Base-by-base conservation (phyloP, 257 asterid genomes). In the Euphrasia confusa region DNA sequence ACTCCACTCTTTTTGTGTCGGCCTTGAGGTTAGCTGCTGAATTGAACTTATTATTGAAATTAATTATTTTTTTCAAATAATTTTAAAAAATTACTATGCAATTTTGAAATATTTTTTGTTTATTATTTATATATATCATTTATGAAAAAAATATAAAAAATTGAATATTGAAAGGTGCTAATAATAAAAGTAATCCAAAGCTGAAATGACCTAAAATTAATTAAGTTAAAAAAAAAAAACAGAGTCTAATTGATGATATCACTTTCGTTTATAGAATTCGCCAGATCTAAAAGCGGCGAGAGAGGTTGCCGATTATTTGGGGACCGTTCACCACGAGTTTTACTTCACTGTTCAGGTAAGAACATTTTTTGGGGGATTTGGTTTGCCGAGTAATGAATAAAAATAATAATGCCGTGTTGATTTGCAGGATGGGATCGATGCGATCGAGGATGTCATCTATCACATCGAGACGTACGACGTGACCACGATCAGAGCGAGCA, bases 1-100 rank as follows among this genome's bases (percentile, higher is more conserved):
- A 54, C 96, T 93, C 68, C 99, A 87, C 77, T 87, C 99, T 54
- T 93, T 93, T 83, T 93, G 99, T 61, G 94, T 93, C 58, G 99
- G 99, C 72, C 92, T 93, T 47, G 95, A 89, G 97, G 97, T 86
- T 15, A 27, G 74, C 60, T 61, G 50, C n/a, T n/a, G n/a, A n/a
- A n/a, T n/a, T 21, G 24, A 21, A 21, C 24, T 21, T 0, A 21
- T 21, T 0, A 21, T 21, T 21, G 24, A 1, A 21, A 21, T 1
- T 21, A 21, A 21, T 1, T 21, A 1, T 0, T 21, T 21, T 21
- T 21, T 21, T 21, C 24, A 21, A 21, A 21, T 21, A 21, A 21
- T 21, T 21, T 21, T 21, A 21, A 21, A 21, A 21, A 21, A 21
- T n/a, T n/a, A n/a, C n/a, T n/a, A n/a, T n/a, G n/a, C n/a, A n/a